Evolutionary conservation across 2,329 filamentous ascomycete genomes (phyloP), one percentile per base, ranked within the genome.

Genomic region (Nakataea oryzae): DNA sequence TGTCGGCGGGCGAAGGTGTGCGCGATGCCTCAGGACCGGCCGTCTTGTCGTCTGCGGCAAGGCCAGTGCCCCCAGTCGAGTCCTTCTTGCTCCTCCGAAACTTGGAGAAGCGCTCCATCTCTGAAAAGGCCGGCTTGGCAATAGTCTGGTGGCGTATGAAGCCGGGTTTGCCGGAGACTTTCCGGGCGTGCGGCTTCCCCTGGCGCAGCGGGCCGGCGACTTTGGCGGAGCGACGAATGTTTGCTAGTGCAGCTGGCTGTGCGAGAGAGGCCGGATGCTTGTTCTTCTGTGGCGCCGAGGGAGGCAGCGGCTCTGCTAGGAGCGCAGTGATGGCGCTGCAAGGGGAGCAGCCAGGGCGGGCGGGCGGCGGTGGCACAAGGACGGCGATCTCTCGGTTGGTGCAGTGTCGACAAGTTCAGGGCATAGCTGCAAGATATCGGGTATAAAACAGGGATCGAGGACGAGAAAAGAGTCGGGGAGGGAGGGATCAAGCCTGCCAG

Each of bases 41-140:
- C 9, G 26, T 30, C 26, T 58, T 41, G 14, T 63, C 62, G 47
- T 61, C 64, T 9, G 59, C 62, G 29, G 32, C 50, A 24, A 55
- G 57, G 21, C 63, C 61, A 2, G 63, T 56, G 3, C 62, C 61
- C 8, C 59, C 63, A 6, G 63, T 62, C 29, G 66, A 63, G 55
- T 66, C 65, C 60, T 72, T 68, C 61, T 69, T 72, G 61, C 66
- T 69, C 57, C 70, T 71, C 55, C 70, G 67, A 54, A 72, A 72
- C 30, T 69, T 70, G 57, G 68, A 67, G 57, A 73, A 66, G 60
- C 70, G 70, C 50, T 70, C 69, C 70, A 73, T 73, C 26, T 62
- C 62, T 58, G 41, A 14, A 21, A 8, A 50, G 24, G 41, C 11
- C 41, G 41, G 41, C 21, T 24, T 17, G 41, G 41, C 5, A n/a